Evolutionary conservation across 306 rosid genomes (phyloP).

Genomic region (Rubus idaeus): DNA sequence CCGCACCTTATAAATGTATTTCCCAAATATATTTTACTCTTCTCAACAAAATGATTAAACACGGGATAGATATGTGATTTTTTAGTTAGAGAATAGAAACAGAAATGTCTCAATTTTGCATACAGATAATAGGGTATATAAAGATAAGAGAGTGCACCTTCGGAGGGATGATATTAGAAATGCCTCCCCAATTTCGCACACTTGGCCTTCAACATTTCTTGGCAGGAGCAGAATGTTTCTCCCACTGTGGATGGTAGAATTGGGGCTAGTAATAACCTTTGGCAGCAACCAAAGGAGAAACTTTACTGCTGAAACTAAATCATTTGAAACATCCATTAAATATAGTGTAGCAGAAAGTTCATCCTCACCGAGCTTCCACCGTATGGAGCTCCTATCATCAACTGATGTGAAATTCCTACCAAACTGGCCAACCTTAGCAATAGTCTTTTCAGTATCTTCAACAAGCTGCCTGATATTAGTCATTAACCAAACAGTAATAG

Average conservation of each 20-base stretch:
- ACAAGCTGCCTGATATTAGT: conserved; percentile 58
- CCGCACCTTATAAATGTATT: neutral
- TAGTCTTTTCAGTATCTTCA: conserved; percentile 62
- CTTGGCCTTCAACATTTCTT: conserved; percentile 77
- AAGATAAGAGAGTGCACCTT: conserved; percentile 52
- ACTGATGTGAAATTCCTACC: conserved; percentile 56
- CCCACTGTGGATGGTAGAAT: conserved; percentile 65
- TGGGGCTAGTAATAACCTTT: conserved; percentile 60
- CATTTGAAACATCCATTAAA: conserved; percentile 72
- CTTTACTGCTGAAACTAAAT: conserved; percentile 75
- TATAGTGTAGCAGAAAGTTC: conserved; percentile 75
- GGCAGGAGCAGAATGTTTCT: conserved; percentile 59
- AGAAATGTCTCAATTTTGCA: neutral
- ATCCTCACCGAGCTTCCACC: conserved; percentile 93
- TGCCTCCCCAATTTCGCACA: conserved; percentile 86
- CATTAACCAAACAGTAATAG: conserved; percentile 69
- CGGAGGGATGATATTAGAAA: conserved; percentile 79
- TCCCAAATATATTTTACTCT: neutral
- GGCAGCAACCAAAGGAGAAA: conserved; percentile 94
- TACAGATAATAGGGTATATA: neutral
- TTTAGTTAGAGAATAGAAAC: neutral
- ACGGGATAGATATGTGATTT: neutral
- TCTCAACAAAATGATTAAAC: neutral
- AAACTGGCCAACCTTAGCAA: conserved; percentile 70
- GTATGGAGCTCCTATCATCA: conserved; percentile 59